These are phyloP conservation scores for Angophora floribunda DNA, from an alignment of 345 rosid species.

Conservation along the genomic window DNA sequence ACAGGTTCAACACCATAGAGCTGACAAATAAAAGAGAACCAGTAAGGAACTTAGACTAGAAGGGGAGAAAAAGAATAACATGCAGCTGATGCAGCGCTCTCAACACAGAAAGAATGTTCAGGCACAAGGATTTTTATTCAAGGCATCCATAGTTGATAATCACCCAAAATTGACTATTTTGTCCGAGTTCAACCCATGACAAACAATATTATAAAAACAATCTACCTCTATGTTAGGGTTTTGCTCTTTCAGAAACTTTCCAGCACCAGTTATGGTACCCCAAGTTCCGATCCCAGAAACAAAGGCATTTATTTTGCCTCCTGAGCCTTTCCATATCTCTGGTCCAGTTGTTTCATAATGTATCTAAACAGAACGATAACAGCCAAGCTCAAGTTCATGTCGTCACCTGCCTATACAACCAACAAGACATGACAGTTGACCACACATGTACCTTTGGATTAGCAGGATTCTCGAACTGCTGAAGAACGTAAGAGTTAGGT, in stretches of 20 bases:
- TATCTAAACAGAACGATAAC: conserved; percentile 21
- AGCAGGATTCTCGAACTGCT: conserved; percentile 85
- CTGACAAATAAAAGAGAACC: conserved; percentile 20
- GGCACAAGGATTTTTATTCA: neutral
- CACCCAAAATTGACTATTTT: neutral
- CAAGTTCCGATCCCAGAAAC: conserved; percentile 95
- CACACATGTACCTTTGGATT: conserved; percentile 59
- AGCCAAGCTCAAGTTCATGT: neutral
- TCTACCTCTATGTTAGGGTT: conserved; percentile 64
- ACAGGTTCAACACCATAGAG: conserved; percentile 75
- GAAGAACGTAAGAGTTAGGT: conserved; percentile 73
- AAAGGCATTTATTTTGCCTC: conserved; percentile 67
- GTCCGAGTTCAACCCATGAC: neutral
- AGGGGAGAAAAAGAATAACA: neutral
- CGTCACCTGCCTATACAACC: neutral
- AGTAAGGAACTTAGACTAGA: neutral
- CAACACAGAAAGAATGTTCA: neutral
- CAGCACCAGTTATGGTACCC: conserved; percentile 79
- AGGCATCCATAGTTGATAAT: neutral
- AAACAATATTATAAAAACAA: neutral
- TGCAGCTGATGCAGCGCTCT: neutral
- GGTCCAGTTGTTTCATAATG: conserved; percentile 94
- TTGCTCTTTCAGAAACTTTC: conserved; percentile 73
- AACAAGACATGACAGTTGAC: neutral
- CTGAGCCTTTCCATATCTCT: conserved; percentile 76